phyloP scores from a whole-genome alignment of 73 alveolate species.

The Tetrahymena thermophila region DNA sequence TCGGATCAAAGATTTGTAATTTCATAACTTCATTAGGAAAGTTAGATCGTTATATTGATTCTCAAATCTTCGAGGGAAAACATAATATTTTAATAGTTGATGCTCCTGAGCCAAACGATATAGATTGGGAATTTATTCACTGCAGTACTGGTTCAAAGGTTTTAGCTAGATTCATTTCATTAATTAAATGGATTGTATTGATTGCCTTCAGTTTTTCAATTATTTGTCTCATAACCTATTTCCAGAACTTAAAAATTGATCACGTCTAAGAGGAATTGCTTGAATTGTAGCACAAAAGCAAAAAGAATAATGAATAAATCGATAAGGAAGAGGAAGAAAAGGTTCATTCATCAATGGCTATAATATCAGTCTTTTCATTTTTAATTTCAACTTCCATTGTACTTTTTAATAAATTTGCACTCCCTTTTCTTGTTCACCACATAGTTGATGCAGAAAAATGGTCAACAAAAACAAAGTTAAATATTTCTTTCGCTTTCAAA shows the following conservation, averaged over 20 bases:
- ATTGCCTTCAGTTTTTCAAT: neutral
- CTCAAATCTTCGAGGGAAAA: slow-evolving; percentile 4
- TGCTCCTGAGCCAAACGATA: slow-evolving; percentile 45
- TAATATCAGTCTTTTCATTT: neutral
- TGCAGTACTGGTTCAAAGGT: slow-evolving; percentile 4
- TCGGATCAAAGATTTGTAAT: slow-evolving; percentile 9
- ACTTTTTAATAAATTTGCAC: slow-evolving; percentile 6
- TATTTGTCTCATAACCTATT: neutral
- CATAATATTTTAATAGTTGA: slow-evolving; percentile 11
- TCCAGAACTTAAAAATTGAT: neutral
- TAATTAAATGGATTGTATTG: neutral
- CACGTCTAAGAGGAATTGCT: neutral
- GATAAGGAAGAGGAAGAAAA: neutral
- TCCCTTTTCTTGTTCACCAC: neutral
- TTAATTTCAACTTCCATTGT: neutral
- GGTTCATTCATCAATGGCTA: neutral
- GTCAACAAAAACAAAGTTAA: slow-evolving; percentile 26
- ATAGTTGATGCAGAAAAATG: slow-evolving; percentile 7
- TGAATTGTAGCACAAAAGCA: neutral
- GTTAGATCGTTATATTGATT: slow-evolving; percentile 6
- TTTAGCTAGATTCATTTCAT: slow-evolving; percentile 3
- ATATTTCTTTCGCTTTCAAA: slow-evolving; percentile 25
- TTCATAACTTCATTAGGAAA: slow-evolving; percentile 11
- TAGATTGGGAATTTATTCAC: slow-evolving; percentile 47
- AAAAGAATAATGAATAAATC: neutral